phyloP scores from a whole-genome alignment of 768 basidiomycete species.

The Leccinum variicolor region DNA sequence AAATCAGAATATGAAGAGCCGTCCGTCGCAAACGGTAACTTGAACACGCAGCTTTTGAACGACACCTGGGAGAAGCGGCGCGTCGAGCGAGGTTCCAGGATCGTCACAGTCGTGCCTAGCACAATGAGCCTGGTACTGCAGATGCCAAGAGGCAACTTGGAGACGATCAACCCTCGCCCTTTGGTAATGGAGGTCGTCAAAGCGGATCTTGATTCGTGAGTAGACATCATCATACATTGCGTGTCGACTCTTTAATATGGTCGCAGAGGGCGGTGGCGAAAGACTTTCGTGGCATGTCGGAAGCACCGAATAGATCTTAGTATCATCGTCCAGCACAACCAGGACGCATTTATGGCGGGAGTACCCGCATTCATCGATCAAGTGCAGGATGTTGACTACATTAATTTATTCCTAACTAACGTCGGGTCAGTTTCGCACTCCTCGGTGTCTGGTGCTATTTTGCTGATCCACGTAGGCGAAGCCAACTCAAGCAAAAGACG shows the following conservation, averaged over 20 bases:
- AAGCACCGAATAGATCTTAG: slow-evolving; percentile 93
- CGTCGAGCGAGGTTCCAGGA: slow-evolving; percentile 86
- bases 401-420: slow-evolving; percentile 88
- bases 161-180: slow-evolving; percentile 91
- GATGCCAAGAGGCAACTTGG: slow-evolving; percentile 97
- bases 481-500: slow-evolving; percentile 52
- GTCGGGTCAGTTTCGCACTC: slow-evolving; percentile 56
- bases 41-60: slow-evolving; percentile 3
- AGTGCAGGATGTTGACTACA: slow-evolving; percentile 83
- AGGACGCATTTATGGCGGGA: slow-evolving; percentile 58
- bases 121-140: slow-evolving; percentile 89
- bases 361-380: slow-evolving; percentile 76
- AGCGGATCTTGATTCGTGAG: slow-evolving; percentile 63
- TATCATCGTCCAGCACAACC: slow-evolving; percentile 79
- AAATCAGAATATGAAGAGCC: slow-evolving; percentile 10
- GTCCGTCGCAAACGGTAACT: slow-evolving; percentile 25
- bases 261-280: slow-evolving; percentile 68
- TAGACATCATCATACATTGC: background rate
- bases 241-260: background rate
- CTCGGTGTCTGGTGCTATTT: background rate
- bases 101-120: slow-evolving; percentile 85
- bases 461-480: slow-evolving; percentile 44
- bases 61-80: slow-evolving; percentile 67
- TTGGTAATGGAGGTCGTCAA: slow-evolving; percentile 84
- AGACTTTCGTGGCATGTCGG: slow-evolving; percentile 87